These are phyloP conservation scores for Trichosanthes cucumerina DNA, from an alignment of 306 rosid species.

Conservation along the genomic window DNA sequence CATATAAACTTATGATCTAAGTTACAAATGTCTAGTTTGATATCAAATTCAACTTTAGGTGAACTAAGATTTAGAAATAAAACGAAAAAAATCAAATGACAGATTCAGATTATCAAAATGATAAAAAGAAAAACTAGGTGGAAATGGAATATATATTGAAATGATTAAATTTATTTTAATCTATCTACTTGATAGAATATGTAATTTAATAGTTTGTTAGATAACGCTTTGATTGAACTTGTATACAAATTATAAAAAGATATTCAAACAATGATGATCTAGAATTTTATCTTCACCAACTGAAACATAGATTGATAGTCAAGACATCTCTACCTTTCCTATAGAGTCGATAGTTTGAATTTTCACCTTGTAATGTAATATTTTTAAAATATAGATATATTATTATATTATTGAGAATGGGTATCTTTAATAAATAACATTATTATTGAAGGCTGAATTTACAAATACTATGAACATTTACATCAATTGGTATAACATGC, in stretches of 20 bases:
- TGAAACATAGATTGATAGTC: neutral
- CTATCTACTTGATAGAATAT: neutral
- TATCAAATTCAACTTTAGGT: neutral
- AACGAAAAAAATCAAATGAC: neutral
- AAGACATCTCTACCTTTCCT: neutral
- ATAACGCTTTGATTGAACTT: neutral
- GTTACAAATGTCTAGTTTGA: neutral
- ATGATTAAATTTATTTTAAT: neutral
- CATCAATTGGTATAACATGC: conserved; percentile 19
- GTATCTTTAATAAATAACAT: neutral
- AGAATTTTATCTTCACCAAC: neutral
- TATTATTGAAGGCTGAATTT: neutral
- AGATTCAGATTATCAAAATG: neutral
- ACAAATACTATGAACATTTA: neutral
- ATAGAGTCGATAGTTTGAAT: neutral
- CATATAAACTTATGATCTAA: neutral
- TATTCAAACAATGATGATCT: neutral
- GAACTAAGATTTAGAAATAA: neutral
- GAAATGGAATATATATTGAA: neutral
- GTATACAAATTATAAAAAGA: neutral
- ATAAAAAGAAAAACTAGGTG: neutral
- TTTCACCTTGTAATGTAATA: neutral
- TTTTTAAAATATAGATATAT: neutral
- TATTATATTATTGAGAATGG: neutral
- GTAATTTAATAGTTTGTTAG: neutral